These are phyloP conservation scores for Metschnikowia reukaufii DNA, from an alignment of 805 yeast genomes.

Conservation along the genomic window DNA sequence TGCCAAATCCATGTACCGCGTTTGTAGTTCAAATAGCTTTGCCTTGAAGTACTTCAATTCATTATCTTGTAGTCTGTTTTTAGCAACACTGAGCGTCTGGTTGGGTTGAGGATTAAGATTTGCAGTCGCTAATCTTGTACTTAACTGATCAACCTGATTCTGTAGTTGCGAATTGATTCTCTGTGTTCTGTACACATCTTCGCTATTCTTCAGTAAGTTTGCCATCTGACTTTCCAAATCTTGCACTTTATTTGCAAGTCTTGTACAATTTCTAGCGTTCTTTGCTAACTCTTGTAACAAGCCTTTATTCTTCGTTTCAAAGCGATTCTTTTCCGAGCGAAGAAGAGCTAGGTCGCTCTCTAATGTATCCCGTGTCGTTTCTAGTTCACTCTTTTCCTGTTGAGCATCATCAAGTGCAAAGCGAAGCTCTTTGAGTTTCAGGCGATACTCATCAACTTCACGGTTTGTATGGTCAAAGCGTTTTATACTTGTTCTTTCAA, in stretches of 20 bases:
- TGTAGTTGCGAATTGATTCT: conserved; percentile 21
- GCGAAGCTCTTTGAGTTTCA: conserved; percentile 13
- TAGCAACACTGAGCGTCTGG: conserved; percentile 1
- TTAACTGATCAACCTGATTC: conserved; percentile 31
- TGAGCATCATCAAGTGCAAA: conserved; percentile 9
- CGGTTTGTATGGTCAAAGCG: conserved; percentile 2
- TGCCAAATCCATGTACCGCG: conserved; percentile 34
- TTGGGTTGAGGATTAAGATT: conserved; percentile 19
- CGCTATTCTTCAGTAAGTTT: conserved; percentile 9
- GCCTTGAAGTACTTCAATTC: conserved; percentile 49
- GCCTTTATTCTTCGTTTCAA: conserved; percentile 29
- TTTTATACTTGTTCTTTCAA: conserved; percentile 11
- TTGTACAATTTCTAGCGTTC: conserved; percentile 30
- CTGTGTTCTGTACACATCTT: conserved; percentile 10
- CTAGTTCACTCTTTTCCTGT: conserved; percentile 22
- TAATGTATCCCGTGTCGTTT: conserved; percentile 25
- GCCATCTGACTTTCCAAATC: conserved; percentile 17
- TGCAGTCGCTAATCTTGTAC: conserved; percentile 23
- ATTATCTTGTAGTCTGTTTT: conserved; percentile 28
- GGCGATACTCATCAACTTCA: conserved; percentile 10
- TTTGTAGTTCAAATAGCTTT: conserved; percentile 45
- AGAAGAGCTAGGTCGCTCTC: conserved; percentile 32
- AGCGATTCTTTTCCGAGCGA: conserved; percentile 29
- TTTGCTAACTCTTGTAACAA: conserved; percentile 33
- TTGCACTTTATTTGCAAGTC: conserved; percentile 29